Conservation (phyloP, 176 grass and related monocot species). For the barley (Hordeum vulgare) region DNA sequence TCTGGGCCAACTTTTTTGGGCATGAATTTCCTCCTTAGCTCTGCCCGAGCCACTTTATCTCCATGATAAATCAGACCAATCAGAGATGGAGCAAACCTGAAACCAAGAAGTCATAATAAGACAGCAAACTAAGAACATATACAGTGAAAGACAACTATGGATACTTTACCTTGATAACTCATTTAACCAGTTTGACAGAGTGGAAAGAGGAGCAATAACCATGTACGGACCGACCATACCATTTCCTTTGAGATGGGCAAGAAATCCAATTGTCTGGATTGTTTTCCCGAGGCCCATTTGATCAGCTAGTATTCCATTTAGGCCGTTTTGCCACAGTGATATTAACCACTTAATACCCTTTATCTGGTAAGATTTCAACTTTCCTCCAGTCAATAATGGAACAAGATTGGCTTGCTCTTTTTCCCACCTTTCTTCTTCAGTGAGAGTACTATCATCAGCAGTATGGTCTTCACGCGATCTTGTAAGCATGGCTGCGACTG, state of each 20-base stretch:
- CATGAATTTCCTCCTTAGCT: constrained; percentile 87
- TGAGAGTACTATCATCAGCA: constrained; percentile 51
- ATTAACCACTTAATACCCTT: constrained; percentile 99
- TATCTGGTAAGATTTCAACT: constrained; percentile 91
- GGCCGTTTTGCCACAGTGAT: constrained; percentile 92
- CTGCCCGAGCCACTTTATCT: constrained; percentile 50
- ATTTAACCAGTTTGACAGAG: constrained; percentile 97
- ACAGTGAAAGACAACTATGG: background rate
- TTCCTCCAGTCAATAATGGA: constrained; percentile 85
- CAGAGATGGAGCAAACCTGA: constrained; percentile 86
- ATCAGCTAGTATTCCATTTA: constrained; percentile 92
- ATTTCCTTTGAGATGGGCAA: constrained; percentile 90
- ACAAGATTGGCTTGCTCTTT: constrained; percentile 81
- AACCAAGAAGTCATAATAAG: constrained; percentile 14
- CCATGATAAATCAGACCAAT: constrained; percentile 80
- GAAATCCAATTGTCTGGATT: constrained; percentile 95
- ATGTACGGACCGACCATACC: constrained; percentile 81
- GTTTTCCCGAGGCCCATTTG: constrained; percentile 99
- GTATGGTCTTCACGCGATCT: constrained; percentile 54
- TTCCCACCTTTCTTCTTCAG: constrained; percentile 64
- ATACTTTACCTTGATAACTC: constrained; percentile 72
- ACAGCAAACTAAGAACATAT: background rate
- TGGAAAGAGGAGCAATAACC: constrained; percentile 91
- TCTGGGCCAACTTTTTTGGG: constrained; percentile 47
- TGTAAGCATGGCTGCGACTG: constrained; percentile 85